These are phyloP conservation scores for Cenchrus fungigraminus DNA, from an alignment of 176 grass and related monocot genomes.

Conservation along the genomic window DNA sequence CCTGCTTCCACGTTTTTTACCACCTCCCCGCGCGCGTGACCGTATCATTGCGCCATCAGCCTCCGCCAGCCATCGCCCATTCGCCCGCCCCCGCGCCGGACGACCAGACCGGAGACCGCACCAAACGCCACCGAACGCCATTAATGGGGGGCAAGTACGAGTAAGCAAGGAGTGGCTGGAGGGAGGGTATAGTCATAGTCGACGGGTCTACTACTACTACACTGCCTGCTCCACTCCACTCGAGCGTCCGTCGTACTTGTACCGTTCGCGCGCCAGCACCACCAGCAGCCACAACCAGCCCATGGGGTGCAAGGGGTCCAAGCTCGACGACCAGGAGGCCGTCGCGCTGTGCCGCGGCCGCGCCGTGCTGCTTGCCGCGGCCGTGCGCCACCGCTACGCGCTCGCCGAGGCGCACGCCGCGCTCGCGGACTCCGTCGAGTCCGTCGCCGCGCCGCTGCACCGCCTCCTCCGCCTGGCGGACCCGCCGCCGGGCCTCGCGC, in stretches of 20 bases:
- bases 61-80: background rate
- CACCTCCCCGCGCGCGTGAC: slow-evolving; percentile 4
- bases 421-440: slow-evolving; percentile 57
- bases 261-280: background rate
- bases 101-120: slow-evolving; percentile 33
- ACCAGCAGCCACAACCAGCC: background rate
- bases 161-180: background rate
- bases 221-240: background rate
- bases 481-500: slow-evolving; percentile 15
- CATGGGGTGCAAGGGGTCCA: slow-evolving; percentile 92
- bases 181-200: background rate
- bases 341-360: slow-evolving; percentile 78
- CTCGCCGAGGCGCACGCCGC: slow-evolving; percentile 75
- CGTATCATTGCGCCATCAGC: slow-evolving; percentile 30
- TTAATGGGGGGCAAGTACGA: slow-evolving; percentile 34
- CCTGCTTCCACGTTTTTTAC: background rate
- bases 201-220: background rate
- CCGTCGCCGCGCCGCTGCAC: slow-evolving; percentile 63
- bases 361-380: slow-evolving; percentile 65
- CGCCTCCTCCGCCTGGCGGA: slow-evolving; percentile 53
- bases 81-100: background rate
- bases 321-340: slow-evolving; percentile 78
- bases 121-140: slow-evolving; percentile 53
- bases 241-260: background rate
- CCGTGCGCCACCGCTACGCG: slow-evolving; percentile 82